Percentiles rank a stretch among this genome's conserved stretches.
phyloP scores from a whole-genome alignment of 2,329 filamentous ascomycete genomes.

The Thelonectria rubi region DNA sequence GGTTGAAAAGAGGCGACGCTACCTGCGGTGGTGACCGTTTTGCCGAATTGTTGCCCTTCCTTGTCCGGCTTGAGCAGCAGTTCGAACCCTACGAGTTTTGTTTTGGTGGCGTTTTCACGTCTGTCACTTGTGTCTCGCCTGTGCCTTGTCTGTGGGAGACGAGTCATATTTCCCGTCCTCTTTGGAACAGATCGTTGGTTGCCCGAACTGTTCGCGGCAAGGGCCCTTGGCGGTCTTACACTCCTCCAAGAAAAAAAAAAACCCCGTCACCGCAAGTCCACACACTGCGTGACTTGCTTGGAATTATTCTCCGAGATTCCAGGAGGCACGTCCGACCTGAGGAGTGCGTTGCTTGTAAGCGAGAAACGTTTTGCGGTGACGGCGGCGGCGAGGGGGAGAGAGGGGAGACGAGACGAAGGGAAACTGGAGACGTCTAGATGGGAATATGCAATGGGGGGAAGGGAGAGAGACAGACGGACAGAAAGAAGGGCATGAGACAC shows the following conservation, averaged over 20 bases:
- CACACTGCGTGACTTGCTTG: background rate
- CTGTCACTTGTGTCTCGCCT: no score
- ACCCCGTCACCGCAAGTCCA: constrained; percentile 16
- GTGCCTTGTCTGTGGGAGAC: background rate
- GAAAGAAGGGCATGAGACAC: background rate
- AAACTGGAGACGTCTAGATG: constrained; percentile 1
- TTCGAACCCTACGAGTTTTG: background rate
- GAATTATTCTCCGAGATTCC: constrained; percentile 18
- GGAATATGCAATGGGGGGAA: no score
- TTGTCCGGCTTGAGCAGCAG: no score
- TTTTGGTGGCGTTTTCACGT: constrained; percentile 14
- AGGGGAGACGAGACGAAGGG: constrained; percentile 14
- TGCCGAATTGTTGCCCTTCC: constrained; percentile 13
- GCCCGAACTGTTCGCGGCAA: constrained; percentile 2
- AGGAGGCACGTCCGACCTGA: constrained; percentile 16
- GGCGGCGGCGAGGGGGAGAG: constrained; percentile 1
- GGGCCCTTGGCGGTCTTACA: background rate
- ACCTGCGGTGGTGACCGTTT: constrained; percentile 41
- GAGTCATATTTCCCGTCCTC: constrained; percentile 23
- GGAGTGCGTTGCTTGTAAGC: constrained; percentile 20
- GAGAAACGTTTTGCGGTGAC: constrained; percentile 25
- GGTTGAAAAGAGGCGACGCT: constrained; percentile 33
- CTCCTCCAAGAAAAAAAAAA: background rate
- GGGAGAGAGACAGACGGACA: background rate
- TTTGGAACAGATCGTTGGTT: constrained; percentile 15